Base-by-base conservation (phyloP, 768 basidiomycete genomes). In the Pleurotus salmoneostramineus region DNA sequence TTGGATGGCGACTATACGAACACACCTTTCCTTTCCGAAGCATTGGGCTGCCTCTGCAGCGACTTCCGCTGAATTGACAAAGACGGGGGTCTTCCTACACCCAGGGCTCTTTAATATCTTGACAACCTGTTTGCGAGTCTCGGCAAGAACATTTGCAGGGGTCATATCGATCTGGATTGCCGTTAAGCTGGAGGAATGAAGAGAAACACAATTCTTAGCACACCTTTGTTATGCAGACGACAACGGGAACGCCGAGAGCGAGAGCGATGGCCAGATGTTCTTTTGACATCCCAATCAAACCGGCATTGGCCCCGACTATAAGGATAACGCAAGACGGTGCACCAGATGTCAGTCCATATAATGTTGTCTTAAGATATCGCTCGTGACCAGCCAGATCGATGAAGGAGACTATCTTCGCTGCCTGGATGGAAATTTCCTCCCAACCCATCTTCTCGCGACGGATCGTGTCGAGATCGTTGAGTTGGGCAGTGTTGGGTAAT, bases 371-470 rank as follows among this genome's bases (percentile, higher is more conserved):
- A 49, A 92, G 71, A 71, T 90, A 97, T 72, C 88, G 81, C 73
- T 98, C 96, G 66, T 98, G 97, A 1, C 97, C 97, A 43, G 97
- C 97, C 40, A 99, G 76, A 71, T 98, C 96, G 62, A 91, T 95
- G 69, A 98, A 99, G 21, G 91, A 91, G 48, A 98, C 84, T 11
- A 98, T 93, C 74, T 98, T 98, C 15, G 93, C 87, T 0, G 92
- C 88, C 63, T 88, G 84, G 17, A 85, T 72, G 36, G 93, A 92
- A 17, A 98, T 98, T 66, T 97, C 91, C 63, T 98, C 95, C 97
- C 97, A 99, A 5, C 88, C 87, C 61, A 97, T 77, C 72, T 91
- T 95, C 75, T 98, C 95, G 17, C 87, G 82, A 51, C 91, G 82
- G 42, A 86, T 76, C 4, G 79, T 77, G 48, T 90, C 89, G 3